These are phyloP conservation scores for Cystobasidiaceae sp. DNA, from an alignment of 1,284 basidiomycete species.

Conservation along the genomic window DNA sequence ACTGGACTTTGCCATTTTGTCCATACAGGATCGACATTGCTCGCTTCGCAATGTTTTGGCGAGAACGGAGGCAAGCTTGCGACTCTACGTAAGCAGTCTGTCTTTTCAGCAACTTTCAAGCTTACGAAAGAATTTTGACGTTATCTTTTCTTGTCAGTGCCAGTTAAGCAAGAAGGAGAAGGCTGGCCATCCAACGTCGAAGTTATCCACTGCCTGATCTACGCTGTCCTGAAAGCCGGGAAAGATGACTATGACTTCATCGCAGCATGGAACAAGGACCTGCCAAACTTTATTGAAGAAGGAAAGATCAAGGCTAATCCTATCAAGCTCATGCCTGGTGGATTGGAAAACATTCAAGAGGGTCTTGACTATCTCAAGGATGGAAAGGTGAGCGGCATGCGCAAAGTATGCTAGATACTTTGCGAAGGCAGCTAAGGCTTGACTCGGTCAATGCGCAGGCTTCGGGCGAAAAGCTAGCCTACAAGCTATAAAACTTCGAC, in stretches of 20 bases:
- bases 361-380: conserved; percentile 35
- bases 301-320: conserved; percentile 37
- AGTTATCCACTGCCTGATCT: neutral
- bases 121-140: neutral
- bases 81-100: neutral
- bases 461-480: conserved; percentile 11
- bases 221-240: neutral
- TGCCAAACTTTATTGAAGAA: conserved; percentile 29
- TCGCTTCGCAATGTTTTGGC: conserved; percentile 16
- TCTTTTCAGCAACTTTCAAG: neutral
- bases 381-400: neutral
- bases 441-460: neutral
- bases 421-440: neutral
- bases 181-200: neutral
- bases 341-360: conserved; percentile 33
- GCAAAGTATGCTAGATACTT: neutral
- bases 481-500: neutral
- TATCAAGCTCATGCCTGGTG: conserved; percentile 28
- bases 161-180: neutral
- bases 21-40: neutral
- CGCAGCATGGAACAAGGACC: conserved; percentile 28
- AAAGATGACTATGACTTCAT: conserved; percentile 22
- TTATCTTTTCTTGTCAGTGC: neutral
- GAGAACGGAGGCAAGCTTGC: conserved; percentile 31
- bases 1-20: too few relatives aligned